phyloP scores from a whole-genome alignment of 2,329 filamentous ascomycete species.

The Exophiala xenobiotica region DNA sequence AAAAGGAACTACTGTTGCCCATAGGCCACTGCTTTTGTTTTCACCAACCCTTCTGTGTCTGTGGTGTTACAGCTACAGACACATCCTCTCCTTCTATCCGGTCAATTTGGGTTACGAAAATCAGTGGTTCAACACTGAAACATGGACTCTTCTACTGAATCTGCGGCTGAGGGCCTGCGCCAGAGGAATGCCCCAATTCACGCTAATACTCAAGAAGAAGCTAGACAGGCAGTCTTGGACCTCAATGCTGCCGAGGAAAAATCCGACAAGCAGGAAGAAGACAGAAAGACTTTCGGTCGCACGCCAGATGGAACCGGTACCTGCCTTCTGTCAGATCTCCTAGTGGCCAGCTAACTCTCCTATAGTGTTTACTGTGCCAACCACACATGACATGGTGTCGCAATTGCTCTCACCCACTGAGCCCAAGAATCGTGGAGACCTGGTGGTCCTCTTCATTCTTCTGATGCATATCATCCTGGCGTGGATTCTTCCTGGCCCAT shows the following conservation, averaged over 20 bases:
- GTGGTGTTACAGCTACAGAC: neutral
- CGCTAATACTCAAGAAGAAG: slow-evolving; percentile 38
- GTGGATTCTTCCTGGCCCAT: slow-evolving; percentile 66
- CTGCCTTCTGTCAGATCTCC: neutral
- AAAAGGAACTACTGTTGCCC: neutral
- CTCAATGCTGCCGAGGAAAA: slow-evolving; percentile 50
- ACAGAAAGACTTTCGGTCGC: slow-evolving; percentile 82
- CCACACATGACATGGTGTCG: slow-evolving; percentile 98
- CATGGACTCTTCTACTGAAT: slow-evolving; percentile 13
- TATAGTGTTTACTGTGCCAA: slow-evolving; percentile 88
- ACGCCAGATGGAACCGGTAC: slow-evolving; percentile 87
- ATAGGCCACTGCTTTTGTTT: neutral
- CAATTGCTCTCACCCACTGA: slow-evolving; percentile 92
- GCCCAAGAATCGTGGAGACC: slow-evolving; percentile 90
- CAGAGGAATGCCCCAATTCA: slow-evolving; percentile 45
- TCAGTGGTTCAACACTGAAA: neutral
- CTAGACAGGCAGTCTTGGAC: slow-evolving; percentile 49
- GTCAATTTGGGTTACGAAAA: too few relatives aligned
- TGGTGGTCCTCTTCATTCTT: slow-evolving; percentile 74
- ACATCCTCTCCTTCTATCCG: neutral
- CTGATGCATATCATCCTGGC: slow-evolving; percentile 71
- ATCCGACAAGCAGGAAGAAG: slow-evolving; percentile 47
- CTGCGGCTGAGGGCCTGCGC: slow-evolving; percentile 43
- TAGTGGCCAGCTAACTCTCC: neutral
- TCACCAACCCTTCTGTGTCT: neutral